Percentiles rank a stretch among this genome's conserved stretches.
phyloP scores from a whole-genome alignment of 2,329 filamentous ascomycete genomes.

The Xylariaceae sp. region DNA sequence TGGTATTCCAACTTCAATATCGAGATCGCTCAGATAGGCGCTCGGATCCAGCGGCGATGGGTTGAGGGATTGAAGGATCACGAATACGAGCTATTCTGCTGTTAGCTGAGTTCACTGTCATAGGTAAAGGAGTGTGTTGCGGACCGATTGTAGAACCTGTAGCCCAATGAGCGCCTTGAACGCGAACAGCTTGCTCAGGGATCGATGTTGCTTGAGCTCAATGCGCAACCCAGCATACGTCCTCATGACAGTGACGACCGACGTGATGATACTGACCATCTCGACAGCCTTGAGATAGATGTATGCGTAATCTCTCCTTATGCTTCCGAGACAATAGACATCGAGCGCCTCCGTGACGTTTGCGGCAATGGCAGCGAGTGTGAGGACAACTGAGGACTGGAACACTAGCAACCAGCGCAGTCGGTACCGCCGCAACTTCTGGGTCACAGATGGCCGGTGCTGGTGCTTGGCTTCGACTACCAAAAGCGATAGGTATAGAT shows the following conservation, averaged over 20 bases:
- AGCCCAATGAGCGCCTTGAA: conserved; percentile 2
- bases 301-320: neutral
- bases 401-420: neutral
- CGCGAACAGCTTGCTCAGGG: neutral
- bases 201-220: neutral
- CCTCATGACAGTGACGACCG: neutral
- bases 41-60: conserved; percentile 1
- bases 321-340: neutral
- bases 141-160: neutral
- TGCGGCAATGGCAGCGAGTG: neutral
- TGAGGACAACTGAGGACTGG: neutral
- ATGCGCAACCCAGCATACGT: neutral
- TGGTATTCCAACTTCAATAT: conserved; percentile 1
- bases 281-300: neutral
- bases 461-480: neutral
- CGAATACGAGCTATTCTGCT: neutral
- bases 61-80: neutral
- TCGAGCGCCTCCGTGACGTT: neutral
- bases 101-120: too few species aligned
- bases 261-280: neutral
- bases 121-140: neutral
- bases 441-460: neutral
- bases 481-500: neutral
- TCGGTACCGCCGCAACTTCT: neutral
- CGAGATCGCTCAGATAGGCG: neutral